A percentile compares a stretch with the other conserved stretches of the same genome.
Conservation (phyloP, 495 filamentous ascomycete species). For the Clohesyomyces aquaticus region DNA sequence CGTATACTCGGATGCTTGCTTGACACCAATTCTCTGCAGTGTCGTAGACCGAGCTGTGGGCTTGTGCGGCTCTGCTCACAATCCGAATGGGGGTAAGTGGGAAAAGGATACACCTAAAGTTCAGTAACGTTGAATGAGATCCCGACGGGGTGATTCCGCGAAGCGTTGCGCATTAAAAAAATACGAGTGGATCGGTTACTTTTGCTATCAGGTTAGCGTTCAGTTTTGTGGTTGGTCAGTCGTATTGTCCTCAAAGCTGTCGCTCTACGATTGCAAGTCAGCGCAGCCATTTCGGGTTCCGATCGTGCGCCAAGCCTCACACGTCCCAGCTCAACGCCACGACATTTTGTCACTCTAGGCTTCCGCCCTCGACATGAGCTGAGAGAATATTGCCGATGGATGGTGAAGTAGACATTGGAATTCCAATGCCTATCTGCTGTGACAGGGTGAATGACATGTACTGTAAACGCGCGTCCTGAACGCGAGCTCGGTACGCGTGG, state of each 20-base stretch:
- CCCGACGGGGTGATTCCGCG: neutral
- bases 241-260: neutral
- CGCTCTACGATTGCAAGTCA: constrained; percentile 4
- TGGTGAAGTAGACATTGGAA: too few species aligned
- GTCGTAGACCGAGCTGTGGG: constrained; percentile 27
- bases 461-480: too few species aligned
- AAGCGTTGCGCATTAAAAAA: neutral
- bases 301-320: neutral
- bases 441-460: too few species aligned
- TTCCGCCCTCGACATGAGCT: too few species aligned
- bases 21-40: neutral
- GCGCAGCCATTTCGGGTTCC: neutral
- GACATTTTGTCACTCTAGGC: neutral
- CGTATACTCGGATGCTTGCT: neutral
- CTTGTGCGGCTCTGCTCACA: too few species aligned
- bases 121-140: neutral
- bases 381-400: too few species aligned
- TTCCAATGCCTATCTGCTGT: too few species aligned
- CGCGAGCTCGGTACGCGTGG: too few species aligned
- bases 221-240: neutral
- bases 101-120: neutral
- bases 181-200: neutral
- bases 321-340: neutral
- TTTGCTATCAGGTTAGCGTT: neutral
- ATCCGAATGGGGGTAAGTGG: neutral